A percentile compares a stretch with the other conserved stretches of the same genome.
Conservation (phyloP, 345 rosid genomes). For the Carallia pectinifolia region DNA sequence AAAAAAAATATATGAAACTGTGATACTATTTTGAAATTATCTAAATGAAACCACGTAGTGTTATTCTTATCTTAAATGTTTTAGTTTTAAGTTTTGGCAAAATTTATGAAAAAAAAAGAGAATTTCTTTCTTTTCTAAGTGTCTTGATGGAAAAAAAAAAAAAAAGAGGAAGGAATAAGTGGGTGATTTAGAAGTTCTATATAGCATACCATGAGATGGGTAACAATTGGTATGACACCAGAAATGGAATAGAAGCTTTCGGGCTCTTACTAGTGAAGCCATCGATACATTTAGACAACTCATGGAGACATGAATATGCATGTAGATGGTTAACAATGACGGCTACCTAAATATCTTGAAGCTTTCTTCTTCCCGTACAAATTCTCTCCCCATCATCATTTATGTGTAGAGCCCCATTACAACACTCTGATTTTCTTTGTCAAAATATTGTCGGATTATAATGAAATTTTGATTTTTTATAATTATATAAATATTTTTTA, state of each 20-base stretch:
- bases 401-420: no score
- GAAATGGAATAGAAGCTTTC: neutral
- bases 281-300: neutral
- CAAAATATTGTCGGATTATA: no score
- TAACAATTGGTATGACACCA: neutral
- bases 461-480: no score
- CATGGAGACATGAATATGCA: neutral
- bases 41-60: no score
- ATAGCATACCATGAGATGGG: neutral
- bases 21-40: no score
- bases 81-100: neutral
- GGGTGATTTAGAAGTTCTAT: neutral
- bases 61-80: no score
- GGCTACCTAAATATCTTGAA: no score
- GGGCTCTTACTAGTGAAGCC: neutral
- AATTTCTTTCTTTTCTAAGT: neutral
- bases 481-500: no score
- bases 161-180: neutral
- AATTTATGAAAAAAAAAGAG: neutral
- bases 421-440: no score
- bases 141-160: neutral
- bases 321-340: neutral
- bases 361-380: no score
- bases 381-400: no score
- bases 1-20: no score